Evolutionary conservation across 1,139 yeast species (phyloP).

Genomic region (Saccharomyces uvarum): DNA sequence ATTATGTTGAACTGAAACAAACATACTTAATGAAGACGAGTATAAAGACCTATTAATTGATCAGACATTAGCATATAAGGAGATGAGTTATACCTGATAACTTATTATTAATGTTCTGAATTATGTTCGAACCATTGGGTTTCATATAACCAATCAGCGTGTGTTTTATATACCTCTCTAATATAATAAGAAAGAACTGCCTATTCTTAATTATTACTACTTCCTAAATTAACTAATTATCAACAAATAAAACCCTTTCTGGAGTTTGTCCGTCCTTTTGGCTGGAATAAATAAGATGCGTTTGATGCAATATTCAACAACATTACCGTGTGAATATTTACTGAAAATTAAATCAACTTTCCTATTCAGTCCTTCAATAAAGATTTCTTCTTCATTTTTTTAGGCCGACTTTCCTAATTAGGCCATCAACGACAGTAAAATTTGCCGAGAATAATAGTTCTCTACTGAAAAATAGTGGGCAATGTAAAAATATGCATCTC

Average conservation of each 20-base stretch:
- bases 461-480: not conserved
- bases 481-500: not conserved
- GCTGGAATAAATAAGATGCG: not conserved
- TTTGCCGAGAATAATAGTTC: not conserved
- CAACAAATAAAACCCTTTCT: not conserved
- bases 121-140: too few species aligned
- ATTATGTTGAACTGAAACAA: too few species aligned
- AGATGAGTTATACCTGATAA: too few species aligned
- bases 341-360: not conserved
- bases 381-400: constrained; percentile 2
- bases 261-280: not conserved
- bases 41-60: too few species aligned
- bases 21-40: too few species aligned
- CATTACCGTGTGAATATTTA: not conserved
- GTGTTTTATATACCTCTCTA: too few species aligned
- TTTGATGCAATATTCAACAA: not conserved
- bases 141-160: too few species aligned
- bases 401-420: not conserved
- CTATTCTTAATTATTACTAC: too few species aligned
- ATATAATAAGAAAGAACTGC: too few species aligned
- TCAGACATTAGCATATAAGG: too few species aligned
- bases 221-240: too few species aligned
- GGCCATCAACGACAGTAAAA: not conserved
- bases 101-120: too few species aligned
- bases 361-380: not conserved